A percentile compares a stretch with the other conserved stretches of the same genome.
Conservation (phyloP, 805 yeast species). For the Phaffomyces thermotolerans region DNA sequence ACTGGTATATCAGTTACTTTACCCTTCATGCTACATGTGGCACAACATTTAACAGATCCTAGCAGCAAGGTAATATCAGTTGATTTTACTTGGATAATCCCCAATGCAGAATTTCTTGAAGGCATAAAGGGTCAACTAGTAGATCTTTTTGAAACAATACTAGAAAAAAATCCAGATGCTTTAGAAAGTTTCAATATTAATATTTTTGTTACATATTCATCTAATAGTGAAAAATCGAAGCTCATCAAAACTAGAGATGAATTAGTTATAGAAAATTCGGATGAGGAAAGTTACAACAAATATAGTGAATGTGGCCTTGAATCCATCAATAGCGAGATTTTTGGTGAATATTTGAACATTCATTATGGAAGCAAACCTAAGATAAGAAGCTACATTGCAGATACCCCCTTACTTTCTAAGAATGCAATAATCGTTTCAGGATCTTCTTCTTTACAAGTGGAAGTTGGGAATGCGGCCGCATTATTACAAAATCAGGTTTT, state of each 20-base stretch:
- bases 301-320: background rate
- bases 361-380: constrained; percentile 13
- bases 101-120: constrained; percentile 25
- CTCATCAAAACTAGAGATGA: background rate
- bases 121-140: constrained; percentile 37
- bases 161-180: background rate
- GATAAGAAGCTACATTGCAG: constrained; percentile 2
- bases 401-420: constrained; percentile 14
- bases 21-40: constrained; percentile 32
- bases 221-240: background rate
- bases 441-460: constrained; percentile 32
- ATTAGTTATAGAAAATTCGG: no score
- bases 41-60: constrained; percentile 6
- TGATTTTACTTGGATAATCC: constrained; percentile 40
- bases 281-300: background rate
- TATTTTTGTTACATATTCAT: constrained; percentile 26
- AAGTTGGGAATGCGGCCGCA: constrained; percentile 35
- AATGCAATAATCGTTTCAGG: constrained; percentile 42
- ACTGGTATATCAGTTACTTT: constrained; percentile 45
- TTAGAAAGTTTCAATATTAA: constrained; percentile 10
- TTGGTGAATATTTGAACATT: constrained; percentile 1
- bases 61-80: constrained; percentile 23
- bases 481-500: constrained; percentile 31
- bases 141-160: background rate
- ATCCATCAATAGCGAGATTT: background rate